phyloP scores from a whole-genome alignment of 495 filamentous ascomycete genomes.

The Glarea lozoyensis region DNA sequence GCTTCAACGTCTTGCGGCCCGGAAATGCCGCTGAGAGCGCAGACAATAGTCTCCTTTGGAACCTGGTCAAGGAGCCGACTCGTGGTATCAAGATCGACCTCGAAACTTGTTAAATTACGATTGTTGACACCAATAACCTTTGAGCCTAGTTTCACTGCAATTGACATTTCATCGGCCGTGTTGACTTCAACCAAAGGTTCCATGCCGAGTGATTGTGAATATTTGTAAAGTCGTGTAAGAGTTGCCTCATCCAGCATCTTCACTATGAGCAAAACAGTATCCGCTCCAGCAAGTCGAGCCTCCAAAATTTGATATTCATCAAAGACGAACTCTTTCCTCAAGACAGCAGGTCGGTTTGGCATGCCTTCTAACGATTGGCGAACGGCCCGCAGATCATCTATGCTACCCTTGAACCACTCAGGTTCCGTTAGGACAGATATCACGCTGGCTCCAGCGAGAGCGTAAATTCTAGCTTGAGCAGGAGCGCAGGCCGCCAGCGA shows the following conservation, averaged over 20 bases:
- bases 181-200: constrained; percentile 97
- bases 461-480: constrained; percentile 84
- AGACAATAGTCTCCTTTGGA: constrained; percentile 77
- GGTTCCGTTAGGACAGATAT: constrained; percentile 98
- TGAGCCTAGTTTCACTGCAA: constrained; percentile 77
- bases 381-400: constrained; percentile 86
- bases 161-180: constrained; percentile 83
- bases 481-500: constrained; percentile 80
- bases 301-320: constrained; percentile 98
- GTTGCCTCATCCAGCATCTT: constrained; percentile 84
- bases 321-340: constrained; percentile 97
- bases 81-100: constrained; percentile 92
- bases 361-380: constrained; percentile 81
- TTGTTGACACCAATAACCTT: constrained; percentile 98
- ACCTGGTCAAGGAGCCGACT: constrained; percentile 83
- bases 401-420: constrained; percentile 96
- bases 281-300: constrained; percentile 84
- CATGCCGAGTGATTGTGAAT: constrained; percentile 88
- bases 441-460: constrained; percentile 85
- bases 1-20: constrained; percentile 83
- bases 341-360: constrained; percentile 80
- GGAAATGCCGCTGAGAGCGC: constrained; percentile 89
- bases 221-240: constrained; percentile 74
- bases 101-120: constrained; percentile 87
- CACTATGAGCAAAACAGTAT: constrained; percentile 92